phyloP scores from a whole-genome alignment of 2,329 filamentous ascomycete genomes.

The Arthrobotrys sphaeroides region DNA sequence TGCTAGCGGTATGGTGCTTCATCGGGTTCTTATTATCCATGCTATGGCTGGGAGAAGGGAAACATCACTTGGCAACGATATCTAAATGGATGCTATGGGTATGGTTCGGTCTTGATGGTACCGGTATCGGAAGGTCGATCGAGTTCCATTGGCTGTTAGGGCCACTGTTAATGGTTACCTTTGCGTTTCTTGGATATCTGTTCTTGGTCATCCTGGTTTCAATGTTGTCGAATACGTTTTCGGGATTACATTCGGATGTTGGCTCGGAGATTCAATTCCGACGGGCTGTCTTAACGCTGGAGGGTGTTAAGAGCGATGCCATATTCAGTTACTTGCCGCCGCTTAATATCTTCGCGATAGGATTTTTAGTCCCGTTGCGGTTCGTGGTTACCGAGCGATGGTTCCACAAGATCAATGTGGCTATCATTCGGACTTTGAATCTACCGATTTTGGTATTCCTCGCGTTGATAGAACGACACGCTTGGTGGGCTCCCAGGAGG shows the following conservation, averaged over 20 bases:
- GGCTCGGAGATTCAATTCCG: slow-evolving; percentile 86
- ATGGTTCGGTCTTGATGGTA: slow-evolving; percentile 86
- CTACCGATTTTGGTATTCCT: slow-evolving; percentile 78
- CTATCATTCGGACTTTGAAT: slow-evolving; percentile 77
- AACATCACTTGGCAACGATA: slow-evolving; percentile 73
- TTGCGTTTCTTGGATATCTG: slow-evolving; percentile 85
- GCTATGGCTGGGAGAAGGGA: slow-evolving; percentile 77
- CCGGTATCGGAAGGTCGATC: slow-evolving; percentile 67
- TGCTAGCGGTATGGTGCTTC: slow-evolving; percentile 83
- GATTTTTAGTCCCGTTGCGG: slow-evolving; percentile 78
- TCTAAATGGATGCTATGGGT: slow-evolving; percentile 93
- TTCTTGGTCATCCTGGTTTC: slow-evolving; percentile 90
- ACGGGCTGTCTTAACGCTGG: slow-evolving; percentile 80
- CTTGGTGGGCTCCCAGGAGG: slow-evolving; percentile 68
- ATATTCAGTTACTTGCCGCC: slow-evolving; percentile 84
- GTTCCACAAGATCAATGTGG: slow-evolving; percentile 91
- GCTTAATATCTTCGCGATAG: slow-evolving; percentile 81
- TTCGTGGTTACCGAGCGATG: slow-evolving; percentile 80
- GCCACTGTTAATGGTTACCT: slow-evolving; percentile 80
- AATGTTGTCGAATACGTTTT: slow-evolving; percentile 85
- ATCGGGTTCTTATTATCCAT: slow-evolving; percentile 81
- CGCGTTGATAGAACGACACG: slow-evolving; percentile 74
- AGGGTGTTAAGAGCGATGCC: slow-evolving; percentile 84
- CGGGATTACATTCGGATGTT: slow-evolving; percentile 78
- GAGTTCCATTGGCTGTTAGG: slow-evolving; percentile 83